Evolutionary conservation across 129 eudicot species (phyloP), one percentile per base, ranked within the genome.

Genomic region (Saussurea involucrata): DNA sequence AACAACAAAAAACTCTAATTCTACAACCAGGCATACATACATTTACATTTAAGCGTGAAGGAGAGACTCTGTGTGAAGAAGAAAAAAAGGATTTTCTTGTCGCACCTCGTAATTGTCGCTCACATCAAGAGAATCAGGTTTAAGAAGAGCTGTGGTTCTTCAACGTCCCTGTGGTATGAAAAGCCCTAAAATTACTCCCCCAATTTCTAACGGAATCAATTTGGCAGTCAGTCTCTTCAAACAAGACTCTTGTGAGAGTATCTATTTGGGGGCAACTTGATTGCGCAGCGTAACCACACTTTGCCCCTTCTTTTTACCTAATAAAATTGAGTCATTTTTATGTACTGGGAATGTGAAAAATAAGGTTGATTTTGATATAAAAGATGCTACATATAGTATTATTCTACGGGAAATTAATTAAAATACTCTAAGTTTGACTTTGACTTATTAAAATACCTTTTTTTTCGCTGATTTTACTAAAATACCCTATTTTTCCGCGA

Each of bases 11-110:
- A 29, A 24, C 25, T 65, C 34, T 4, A 5, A 73, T 18, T 12
- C 58, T 53, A 15, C 6, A 73, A 80, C 27, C 79, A 80, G 53
- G 73, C 83, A 79, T 32, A 24, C 74, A 72, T 72, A 65, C 74
- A 79, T 73, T 80, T 32, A 53, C 49, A 80, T 67, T 32, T 57
- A 61, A 10, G 76, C 6, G 12, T 6, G 58, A 31, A 46, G 29
- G 64, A 27, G 31, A 27, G 66, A 72, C 2, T 3, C 18, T 22
- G 64, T 7, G 8, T 22, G 64, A 71, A 71, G 40, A n/a, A 0
- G 33, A 25, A 75, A 67, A 63, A 34, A 9, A 32, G 6, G 34
- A 60, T 8, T 67, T 25, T 9, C 4, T 42, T 64, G 44, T 44
- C 32, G 42, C 5, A 67, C 80, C 80, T 67, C 63, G 67, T 46